Evolutionary conservation across 768 basidiomycete genomes (phyloP), one percentile per base, ranked within the genome.

Genomic region (Steccherinum ochraceum): DNA sequence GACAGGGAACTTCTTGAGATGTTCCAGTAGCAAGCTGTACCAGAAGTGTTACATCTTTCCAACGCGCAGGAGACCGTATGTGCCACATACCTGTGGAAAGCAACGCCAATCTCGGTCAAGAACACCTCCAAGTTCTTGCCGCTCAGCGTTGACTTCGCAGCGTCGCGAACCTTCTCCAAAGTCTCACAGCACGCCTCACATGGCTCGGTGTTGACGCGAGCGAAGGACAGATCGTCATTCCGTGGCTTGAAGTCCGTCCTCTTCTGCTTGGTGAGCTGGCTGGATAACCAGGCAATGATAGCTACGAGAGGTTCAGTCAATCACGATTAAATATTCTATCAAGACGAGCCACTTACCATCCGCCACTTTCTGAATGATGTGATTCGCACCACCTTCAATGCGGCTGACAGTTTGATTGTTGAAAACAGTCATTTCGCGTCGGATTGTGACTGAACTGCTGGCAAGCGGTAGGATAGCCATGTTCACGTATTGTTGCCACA

Each of bases 401-500:
- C 89, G 75, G 53, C 83, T 88, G 48, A 95, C 77, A 1, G 84
- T 83, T 58, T 93, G 90, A 57, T 87, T 91, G 61, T 95, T 94
- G 72, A 89, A 95, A 13, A 89, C 80, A 4, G 80, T 79, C 90
- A 97, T 94, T 66, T 98, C 95, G 19, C 94, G 80, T 46, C 95
- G 80, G 30, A 84, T 79, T 3, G 93, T 92, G 4, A 94, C 89
- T 0, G 89, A 89, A 11, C 84, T 83, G 51, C 81, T 84, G 0
- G 91, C 86, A 13, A 99, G 74, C 0, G 96, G 94, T 12, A 96
- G 74, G 4, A 99, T 68, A 0, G 93, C 96, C 18, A 90, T 88
- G 45, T 87, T 88, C 59, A 92, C 80, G 67, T 98, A 99, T 64
- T 89, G 89, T 62, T 98, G 96, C 95, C 94, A 98, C 11, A 99